Evolutionary conservation across 108 stramenopile genomes (phyloP).

Genomic region (Nitzschia sp.): DNA sequence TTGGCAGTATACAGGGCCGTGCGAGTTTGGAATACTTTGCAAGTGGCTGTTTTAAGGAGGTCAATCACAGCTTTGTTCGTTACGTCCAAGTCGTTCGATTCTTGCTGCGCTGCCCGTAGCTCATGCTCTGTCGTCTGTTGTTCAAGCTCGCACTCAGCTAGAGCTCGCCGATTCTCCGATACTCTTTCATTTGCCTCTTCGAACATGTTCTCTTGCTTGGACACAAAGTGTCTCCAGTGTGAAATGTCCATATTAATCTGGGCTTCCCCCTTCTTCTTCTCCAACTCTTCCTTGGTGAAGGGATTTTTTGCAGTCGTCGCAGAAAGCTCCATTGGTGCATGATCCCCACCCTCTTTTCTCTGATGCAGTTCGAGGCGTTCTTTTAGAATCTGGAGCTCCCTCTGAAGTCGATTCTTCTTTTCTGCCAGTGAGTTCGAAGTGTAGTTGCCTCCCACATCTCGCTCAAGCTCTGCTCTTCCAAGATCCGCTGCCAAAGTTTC

Average conservation of each 20-base stretch:
- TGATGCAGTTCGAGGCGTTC: constrained; percentile 10
- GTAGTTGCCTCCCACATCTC: background rate
- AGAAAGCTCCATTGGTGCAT: background rate
- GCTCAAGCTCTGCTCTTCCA: background rate
- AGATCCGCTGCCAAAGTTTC: background rate
- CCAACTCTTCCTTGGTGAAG: constrained; percentile 11
- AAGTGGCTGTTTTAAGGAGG: background rate
- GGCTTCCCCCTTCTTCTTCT: constrained; percentile 25
- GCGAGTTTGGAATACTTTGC: background rate
- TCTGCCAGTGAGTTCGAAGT: constrained; percentile 2
- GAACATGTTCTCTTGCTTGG: constrained; percentile 33
- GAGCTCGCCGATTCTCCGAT: background rate
- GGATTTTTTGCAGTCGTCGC: background rate
- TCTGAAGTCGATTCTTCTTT: constrained; percentile 25
- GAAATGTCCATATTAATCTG: constrained; percentile 27
- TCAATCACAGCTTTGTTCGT: background rate
- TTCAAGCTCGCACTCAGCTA: background rate
- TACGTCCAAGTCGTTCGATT: background rate
- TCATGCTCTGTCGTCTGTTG: background rate
- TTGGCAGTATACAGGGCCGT: background rate
- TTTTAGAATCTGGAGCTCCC: constrained; percentile 25
- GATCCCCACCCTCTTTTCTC: background rate
- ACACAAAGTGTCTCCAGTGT: constrained; percentile 38
- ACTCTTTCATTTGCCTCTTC: constrained; percentile 6
- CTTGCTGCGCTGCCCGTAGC: background rate